These are phyloP conservation scores for Salinomyces thailandicus DNA, from an alignment of 2,329 filamentous ascomycete genomes.

Conservation along the genomic window DNA sequence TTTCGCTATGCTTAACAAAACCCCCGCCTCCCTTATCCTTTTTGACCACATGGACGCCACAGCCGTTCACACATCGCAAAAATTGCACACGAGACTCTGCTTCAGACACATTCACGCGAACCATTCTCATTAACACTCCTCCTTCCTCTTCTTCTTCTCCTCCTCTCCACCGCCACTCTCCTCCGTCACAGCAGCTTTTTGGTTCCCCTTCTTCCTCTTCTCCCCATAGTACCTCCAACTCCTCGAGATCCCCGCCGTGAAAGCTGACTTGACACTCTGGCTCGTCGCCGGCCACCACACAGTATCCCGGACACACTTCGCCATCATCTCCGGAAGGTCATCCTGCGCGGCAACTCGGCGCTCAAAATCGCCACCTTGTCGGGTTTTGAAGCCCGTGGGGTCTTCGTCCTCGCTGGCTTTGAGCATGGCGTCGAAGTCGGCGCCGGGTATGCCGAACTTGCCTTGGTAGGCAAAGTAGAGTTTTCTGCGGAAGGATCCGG, in stretches of 20 bases:
- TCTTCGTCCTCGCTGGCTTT: constrained; percentile 53
- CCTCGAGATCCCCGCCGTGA: constrained; percentile 65
- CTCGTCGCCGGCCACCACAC: constrained; percentile 85
- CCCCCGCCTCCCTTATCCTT: too few relatives aligned
- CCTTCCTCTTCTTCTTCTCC: not conserved
- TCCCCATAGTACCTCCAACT: constrained; percentile 70
- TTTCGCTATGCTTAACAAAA: too few relatives aligned
- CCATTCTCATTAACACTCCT: too few relatives aligned
- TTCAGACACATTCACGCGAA: too few relatives aligned
- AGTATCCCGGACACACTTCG: constrained; percentile 70
- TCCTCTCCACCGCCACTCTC: not conserved
- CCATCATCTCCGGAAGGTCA: constrained; percentile 60
- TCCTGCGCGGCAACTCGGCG: constrained; percentile 66
- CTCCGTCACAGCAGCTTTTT: not conserved
- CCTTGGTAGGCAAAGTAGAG: constrained; percentile 92
- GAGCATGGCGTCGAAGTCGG: constrained; percentile 79
- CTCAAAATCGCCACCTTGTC: constrained; percentile 78
- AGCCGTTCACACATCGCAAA: too few relatives aligned
- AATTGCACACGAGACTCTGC: too few relatives aligned
- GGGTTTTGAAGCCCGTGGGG: constrained; percentile 54
- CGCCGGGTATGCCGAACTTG: constrained; percentile 73
- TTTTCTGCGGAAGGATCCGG: constrained; percentile 73
- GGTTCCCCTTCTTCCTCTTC: constrained; percentile 48
- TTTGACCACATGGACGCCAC: too few relatives aligned
- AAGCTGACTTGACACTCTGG: constrained; percentile 72